Evolutionary conservation across 75 land plant species (phyloP).

Genomic region (Cunninghamia lanceolata): DNA sequence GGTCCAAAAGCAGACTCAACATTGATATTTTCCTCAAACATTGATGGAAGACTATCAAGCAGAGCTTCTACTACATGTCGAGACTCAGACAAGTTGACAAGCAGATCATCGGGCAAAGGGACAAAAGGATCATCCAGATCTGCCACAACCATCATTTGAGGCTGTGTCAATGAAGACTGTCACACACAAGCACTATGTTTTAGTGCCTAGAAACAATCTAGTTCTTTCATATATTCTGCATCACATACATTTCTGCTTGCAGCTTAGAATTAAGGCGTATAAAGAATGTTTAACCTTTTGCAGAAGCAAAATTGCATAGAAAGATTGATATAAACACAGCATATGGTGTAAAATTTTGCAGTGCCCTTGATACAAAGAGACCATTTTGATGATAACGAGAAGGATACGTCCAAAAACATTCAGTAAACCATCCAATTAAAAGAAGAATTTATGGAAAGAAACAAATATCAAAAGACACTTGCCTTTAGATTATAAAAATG

Average conservation of each 20-base stretch:
- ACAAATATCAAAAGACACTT: constrained; percentile 2
- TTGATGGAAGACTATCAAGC: constrained; percentile 89
- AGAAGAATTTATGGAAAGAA: neutral
- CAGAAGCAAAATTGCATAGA: neutral
- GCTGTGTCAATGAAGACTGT: constrained; percentile 95
- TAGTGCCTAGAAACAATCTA: neutral
- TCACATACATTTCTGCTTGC: neutral
- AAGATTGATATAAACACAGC: neutral
- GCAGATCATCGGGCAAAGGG: constrained; percentile 96
- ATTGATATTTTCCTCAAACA: constrained; percentile 78
- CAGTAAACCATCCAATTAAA: neutral
- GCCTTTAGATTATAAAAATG: constrained; percentile 97
- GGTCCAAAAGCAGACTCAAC: constrained; percentile 98
- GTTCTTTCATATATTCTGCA: neutral
- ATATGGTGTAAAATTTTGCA: neutral
- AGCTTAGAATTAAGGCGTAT: neutral
- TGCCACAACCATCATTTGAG: constrained; percentile 99
- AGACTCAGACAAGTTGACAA: constrained; percentile 95
- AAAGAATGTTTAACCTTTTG: neutral
- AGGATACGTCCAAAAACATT: neutral
- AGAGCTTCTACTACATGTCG: constrained; percentile 86
- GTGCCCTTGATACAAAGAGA: neutral
- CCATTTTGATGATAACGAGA: neutral
- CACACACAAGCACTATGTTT: neutral
- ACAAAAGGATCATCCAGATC: constrained; percentile 96